phyloP scores from a whole-genome alignment of 306 rosid species.

The Sicyos baderoa region DNA sequence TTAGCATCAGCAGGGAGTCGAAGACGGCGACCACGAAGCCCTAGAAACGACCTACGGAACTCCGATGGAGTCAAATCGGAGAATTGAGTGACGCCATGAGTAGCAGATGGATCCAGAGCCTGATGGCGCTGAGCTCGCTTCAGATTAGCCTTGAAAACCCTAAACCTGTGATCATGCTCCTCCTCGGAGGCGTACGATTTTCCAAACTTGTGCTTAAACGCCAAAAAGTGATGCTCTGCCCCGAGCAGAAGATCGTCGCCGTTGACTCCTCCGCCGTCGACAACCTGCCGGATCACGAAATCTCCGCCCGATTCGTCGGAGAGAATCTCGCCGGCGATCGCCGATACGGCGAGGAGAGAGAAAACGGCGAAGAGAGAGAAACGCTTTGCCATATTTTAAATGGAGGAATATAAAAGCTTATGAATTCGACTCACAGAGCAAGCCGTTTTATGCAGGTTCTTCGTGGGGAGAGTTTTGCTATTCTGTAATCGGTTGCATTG shows the following conservation, averaged over 20 bases:
- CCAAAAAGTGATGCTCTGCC: conserved; percentile 63
- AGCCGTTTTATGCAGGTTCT: background rate
- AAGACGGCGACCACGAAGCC: conserved; percentile 46
- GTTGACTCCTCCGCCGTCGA: conserved; percentile 28
- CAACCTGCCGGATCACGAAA: conserved; percentile 61
- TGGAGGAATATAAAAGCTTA: background rate
- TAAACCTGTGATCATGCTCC: conserved; percentile 69
- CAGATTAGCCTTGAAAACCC: conserved; percentile 50
- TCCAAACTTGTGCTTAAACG: conserved; percentile 52
- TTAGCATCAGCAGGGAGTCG: conserved; percentile 54
- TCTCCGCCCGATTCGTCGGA: conserved; percentile 26
- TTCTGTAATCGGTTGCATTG: background rate
- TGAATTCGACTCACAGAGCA: background rate
- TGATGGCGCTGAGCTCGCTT: conserved; percentile 71
- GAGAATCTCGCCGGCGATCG: conserved; percentile 8
- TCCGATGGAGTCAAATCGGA: conserved; percentile 71
- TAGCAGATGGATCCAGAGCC: conserved; percentile 66
- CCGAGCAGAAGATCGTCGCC: conserved; percentile 33
- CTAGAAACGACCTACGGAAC: conserved; percentile 50
- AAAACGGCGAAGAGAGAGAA: conserved; percentile 20
- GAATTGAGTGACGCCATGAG: conserved; percentile 79
- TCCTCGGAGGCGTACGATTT: conserved; percentile 51
- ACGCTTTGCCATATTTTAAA: conserved; percentile 27
- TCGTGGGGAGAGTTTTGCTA: background rate
- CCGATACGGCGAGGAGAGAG: conserved; percentile 35